These are phyloP conservation scores for Sporobolomyces roseus DNA, from an alignment of 768 basidiomycete genomes.

Conservation along the genomic window DNA sequence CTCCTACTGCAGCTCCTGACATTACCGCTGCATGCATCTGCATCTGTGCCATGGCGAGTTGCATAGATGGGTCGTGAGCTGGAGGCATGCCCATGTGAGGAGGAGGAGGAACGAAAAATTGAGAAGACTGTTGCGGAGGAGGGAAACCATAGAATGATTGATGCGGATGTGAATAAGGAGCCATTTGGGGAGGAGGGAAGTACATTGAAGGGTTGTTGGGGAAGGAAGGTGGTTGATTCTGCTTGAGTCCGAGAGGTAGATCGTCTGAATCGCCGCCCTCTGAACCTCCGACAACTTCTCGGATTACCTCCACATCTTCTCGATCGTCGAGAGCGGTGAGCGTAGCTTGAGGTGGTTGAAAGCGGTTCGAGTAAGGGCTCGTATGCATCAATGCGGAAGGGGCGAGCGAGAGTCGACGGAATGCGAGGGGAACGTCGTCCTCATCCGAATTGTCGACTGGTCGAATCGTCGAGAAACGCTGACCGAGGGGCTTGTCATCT, in stretches of 20 bases:
- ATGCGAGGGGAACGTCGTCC: constrained; percentile 37
- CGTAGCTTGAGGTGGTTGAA: constrained; percentile 1
- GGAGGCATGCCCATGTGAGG: background rate
- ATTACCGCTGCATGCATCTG: constrained; percentile 26
- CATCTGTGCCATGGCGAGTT: constrained; percentile 30
- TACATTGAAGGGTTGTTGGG: background rate
- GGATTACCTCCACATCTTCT: background rate
- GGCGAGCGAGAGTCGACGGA: constrained; percentile 29
- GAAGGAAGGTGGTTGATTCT: background rate
- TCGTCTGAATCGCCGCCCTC: constrained; percentile 28
- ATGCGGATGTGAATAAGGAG: background rate
- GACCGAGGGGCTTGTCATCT: constrained; percentile 32
- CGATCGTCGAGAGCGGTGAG: constrained; percentile 24
- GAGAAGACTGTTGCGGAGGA: constrained; percentile 1
- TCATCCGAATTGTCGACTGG: constrained; percentile 7
- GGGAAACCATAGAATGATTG: background rate
- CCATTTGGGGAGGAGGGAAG: background rate
- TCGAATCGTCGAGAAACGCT: constrained; percentile 6
- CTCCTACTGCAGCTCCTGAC: background rate
- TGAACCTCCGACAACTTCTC: background rate
- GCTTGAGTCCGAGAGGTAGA: constrained; percentile 26
- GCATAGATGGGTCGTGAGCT: constrained; percentile 1
- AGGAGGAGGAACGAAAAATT: constrained; percentile 5
- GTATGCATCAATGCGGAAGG: background rate
- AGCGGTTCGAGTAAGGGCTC: background rate